Conservation (phyloP, 2,329 filamentous ascomycete species). For the Fusarium haematococcum region DNA sequence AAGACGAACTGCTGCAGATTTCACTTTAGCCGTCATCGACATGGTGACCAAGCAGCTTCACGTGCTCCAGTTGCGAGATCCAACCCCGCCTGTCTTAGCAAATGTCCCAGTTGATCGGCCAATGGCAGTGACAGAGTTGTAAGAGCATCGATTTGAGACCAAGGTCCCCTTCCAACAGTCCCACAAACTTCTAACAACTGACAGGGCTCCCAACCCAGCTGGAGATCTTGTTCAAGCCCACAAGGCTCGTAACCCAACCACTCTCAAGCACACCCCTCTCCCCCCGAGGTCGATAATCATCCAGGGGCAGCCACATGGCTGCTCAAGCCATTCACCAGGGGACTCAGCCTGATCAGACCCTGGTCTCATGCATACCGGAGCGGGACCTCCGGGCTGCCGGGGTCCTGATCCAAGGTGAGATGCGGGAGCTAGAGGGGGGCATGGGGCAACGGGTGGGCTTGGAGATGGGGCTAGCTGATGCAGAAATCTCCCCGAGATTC, state of each 20-base stretch:
- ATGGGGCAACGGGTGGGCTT: constrained; percentile 2
- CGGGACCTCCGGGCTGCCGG: constrained; percentile 8
- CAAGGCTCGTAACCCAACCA: constrained; percentile 17
- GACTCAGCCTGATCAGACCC: constrained; percentile 6
- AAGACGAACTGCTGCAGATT: not conserved
- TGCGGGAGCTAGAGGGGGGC: not conserved
- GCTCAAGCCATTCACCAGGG: constrained; percentile 4
- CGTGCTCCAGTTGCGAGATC: not conserved
- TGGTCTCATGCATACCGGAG: constrained; percentile 9
- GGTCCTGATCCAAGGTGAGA: constrained; percentile 9
- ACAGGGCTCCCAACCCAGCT: not conserved
- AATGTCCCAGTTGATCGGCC: not conserved
- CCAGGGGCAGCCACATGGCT: constrained; percentile 12
- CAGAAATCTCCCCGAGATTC: not conserved
- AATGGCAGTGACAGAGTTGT: not conserved
- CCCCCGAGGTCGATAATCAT: not conserved
- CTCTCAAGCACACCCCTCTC: constrained; percentile 1
- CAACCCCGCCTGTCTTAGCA: not conserved
- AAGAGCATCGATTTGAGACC: not conserved
- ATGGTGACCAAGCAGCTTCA: not conserved
- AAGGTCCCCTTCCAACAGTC: constrained; percentile 3
- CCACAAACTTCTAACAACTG: not conserved
- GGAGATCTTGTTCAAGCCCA: constrained; percentile 13
- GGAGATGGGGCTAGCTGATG: not conserved
- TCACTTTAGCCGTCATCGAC: not conserved